phyloP scores from a whole-genome alignment of 2,329 filamentous ascomycete genomes.

The Pyrenochaeta sp. region DNA sequence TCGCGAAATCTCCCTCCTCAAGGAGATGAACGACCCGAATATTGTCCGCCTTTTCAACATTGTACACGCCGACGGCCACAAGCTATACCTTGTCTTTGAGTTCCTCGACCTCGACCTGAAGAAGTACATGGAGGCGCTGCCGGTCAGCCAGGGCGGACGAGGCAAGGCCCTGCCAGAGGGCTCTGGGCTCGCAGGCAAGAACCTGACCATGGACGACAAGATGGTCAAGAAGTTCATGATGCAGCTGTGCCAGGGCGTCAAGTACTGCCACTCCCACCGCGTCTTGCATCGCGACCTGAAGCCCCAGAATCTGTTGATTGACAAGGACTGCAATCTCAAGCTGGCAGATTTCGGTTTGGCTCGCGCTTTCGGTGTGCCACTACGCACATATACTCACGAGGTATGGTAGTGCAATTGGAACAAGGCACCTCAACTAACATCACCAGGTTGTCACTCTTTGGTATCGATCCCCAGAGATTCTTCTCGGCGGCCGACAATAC shows the following conservation, averaged over 20 bases:
- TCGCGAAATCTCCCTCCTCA: constrained; percentile 91
- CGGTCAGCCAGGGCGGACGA: constrained; percentile 82
- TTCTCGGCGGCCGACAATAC: constrained; percentile 89
- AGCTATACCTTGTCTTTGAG: constrained; percentile 92
- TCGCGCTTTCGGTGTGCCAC: constrained; percentile 87
- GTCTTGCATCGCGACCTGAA: constrained; percentile 89
- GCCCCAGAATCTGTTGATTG: constrained; percentile 88
- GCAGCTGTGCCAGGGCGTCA: constrained; percentile 83
- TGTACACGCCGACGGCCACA: constrained; percentile 92
- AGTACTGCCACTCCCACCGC: constrained; percentile 88
- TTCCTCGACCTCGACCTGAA: constrained; percentile 92
- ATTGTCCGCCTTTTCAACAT: constrained; percentile 91
- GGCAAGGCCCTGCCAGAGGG: constrained; percentile 87
- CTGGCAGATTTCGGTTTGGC: constrained; percentile 90
- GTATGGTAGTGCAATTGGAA: constrained; percentile 48
- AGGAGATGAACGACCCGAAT: constrained; percentile 92
- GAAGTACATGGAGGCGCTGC: constrained; percentile 94
- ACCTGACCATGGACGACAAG: constrained; percentile 75
- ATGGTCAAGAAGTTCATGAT: constrained; percentile 95
- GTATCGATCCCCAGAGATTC: constrained; percentile 91
- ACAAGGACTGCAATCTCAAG: constrained; percentile 87
- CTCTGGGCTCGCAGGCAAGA: constrained; percentile 68
- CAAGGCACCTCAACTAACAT: constrained; percentile 15
- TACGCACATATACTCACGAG: constrained; percentile 93
- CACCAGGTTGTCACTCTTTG: constrained; percentile 83